Base-by-base conservation (phyloP, 352 stramenopile genomes). In the Phytophthora cactorum region DNA sequence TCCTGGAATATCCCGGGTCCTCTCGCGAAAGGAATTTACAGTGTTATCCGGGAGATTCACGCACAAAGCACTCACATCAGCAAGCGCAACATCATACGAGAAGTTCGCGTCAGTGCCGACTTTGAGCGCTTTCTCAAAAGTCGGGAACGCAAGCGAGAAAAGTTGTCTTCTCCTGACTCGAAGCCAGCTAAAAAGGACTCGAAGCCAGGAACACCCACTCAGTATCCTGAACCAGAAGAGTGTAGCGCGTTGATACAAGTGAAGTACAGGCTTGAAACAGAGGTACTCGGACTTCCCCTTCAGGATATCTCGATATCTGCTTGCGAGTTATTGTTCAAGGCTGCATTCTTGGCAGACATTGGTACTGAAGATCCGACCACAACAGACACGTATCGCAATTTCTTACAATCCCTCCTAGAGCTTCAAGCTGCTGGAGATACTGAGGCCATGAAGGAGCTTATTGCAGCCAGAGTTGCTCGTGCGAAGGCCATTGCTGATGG, bases 241-340 rank as follows among this genome's bases (percentile, higher is more conserved):
- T 27, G 43, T 36, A 31, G 49, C 3, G 29, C 45, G 10, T 52
- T 74, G 7, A 44, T 32, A n/a, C n/a, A 75, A 81, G 29, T 72
- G 51, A 15, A 54, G 39, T 38, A 34, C 29, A 59, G 52, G 0
- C 70, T 91, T 17, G 75, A 91, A 17, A 54, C 43, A 8, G 68
- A 86, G 22, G 79, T 91, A 7, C 59, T 91, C 12, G 68, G 71
- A 9, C 65, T 89, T 8, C 82, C 79, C 4, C 49, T 89, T 14
- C 29, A 59, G n/a, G 22, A 61, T 36, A 15, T 56, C 3, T 63
- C 56, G 11, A 54, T 79, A 15, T 38, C 59, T 0, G 64, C 62
- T 3, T 52, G 31, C 11, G 70, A 81, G 2, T 66, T 91, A 29
- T 36, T 91, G 2, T 91, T 91, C 58, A 89, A 89, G 38, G 75